A percentile compares a stretch with the other conserved stretches of the same genome.
phyloP scores from a whole-genome alignment of 2,329 filamentous ascomycete species.

The Colletotrichum sp. region DNA sequence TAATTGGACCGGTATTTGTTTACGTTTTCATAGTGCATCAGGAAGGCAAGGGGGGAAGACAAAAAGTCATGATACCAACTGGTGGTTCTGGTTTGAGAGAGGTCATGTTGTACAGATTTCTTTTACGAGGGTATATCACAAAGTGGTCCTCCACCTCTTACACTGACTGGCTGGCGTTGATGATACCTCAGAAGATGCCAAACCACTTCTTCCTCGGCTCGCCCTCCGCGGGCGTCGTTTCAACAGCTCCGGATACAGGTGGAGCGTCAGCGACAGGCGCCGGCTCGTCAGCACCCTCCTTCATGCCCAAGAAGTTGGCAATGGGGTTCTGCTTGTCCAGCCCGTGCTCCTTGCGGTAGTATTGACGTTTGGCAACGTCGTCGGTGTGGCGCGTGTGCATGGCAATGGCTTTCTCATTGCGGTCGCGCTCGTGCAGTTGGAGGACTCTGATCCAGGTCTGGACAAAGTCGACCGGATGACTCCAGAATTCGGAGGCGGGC shows the following conservation, averaged over 20 bases:
- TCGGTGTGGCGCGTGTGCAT: slow-evolving; percentile 76
- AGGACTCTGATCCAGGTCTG: slow-evolving; percentile 74
- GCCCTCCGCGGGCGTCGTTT: slow-evolving; percentile 16
- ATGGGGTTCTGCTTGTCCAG: slow-evolving; percentile 69
- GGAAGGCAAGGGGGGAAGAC: background rate
- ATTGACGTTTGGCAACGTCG: slow-evolving; percentile 84
- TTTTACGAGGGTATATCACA: slow-evolving; percentile 16
- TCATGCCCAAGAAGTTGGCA: slow-evolving; percentile 45
- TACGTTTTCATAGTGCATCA: background rate
- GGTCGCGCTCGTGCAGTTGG: slow-evolving; percentile 76
- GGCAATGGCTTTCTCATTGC: slow-evolving; percentile 71
- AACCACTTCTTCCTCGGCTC: slow-evolving; percentile 75
- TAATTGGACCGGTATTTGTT: background rate
- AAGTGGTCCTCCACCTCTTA: background rate
- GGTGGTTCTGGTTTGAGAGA: background rate
- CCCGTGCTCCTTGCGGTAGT: slow-evolving; percentile 87
- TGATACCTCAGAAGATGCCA: slow-evolving; percentile 71
- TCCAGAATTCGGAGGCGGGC: slow-evolving; percentile 68
- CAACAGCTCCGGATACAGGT: background rate
- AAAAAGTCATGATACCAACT: slow-evolving; percentile 18
- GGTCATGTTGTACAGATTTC: slow-evolving; percentile 16
- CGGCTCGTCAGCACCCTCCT: slow-evolving; percentile 37
- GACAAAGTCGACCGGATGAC: slow-evolving; percentile 72
- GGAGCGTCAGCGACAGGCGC: slow-evolving; percentile 32
- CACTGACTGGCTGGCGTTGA: background rate